These are phyloP conservation scores for Ogataea ramenticola DNA, from an alignment of 805 yeast species.

Conservation along the genomic window DNA sequence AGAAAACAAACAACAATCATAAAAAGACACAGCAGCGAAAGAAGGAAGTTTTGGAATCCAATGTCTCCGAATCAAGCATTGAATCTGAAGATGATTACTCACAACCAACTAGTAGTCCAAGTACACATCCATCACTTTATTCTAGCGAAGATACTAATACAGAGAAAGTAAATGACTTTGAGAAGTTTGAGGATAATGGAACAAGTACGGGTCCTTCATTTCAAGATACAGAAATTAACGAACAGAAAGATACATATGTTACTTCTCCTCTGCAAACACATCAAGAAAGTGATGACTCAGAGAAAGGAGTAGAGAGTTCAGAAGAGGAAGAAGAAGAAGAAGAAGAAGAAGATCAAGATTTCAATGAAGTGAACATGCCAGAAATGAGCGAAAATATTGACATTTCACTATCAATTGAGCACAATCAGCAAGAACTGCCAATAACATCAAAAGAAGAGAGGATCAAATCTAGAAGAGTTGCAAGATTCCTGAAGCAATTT, in stretches of 20 bases:
- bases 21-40: not conserved
- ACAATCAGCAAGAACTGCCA: not conserved
- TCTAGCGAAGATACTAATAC: not conserved
- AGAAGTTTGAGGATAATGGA: no score
- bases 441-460: not conserved
- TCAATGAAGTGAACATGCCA: constrained; percentile 6
- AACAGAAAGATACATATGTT: not conserved
- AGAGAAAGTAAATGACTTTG: no score
- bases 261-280: no score
- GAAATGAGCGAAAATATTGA: constrained; percentile 9
- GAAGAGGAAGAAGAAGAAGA: not conserved
- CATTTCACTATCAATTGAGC: not conserved
- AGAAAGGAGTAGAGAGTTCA: not conserved
- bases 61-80: not conserved
- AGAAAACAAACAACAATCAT: no score
- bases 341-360: not conserved
- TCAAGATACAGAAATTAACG: no score
- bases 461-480: not conserved
- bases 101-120: not conserved
- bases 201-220: no score
- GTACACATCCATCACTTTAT: not conserved
- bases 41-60: not conserved
- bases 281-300: not conserved
- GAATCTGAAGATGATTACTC: no score
- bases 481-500: constrained; percentile 24